Base-by-base conservation (phyloP, 2,329 filamentous ascomycete species). In the Leptographium lundbergii region DNA sequence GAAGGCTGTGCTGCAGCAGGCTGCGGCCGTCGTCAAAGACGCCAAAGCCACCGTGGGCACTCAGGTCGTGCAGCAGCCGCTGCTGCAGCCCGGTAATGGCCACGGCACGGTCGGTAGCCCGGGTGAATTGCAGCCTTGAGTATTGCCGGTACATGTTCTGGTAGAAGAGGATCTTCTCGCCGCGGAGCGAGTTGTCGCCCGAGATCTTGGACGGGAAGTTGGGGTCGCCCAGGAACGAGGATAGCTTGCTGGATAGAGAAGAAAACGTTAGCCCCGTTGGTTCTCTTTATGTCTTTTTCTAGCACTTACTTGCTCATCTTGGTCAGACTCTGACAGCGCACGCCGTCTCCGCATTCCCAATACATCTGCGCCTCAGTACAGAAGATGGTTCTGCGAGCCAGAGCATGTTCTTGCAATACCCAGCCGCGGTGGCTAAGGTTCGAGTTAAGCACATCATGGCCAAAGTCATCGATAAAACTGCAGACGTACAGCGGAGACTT, bases 401-500 rank as follows among this genome's bases (percentile, higher is more conserved):
- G 61, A 0, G 66, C 68, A n/a, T 68, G 64, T 59, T 75, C 73
- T 59, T 75, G 73, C 5, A 74, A 51, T 0, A 74, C 72, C 73
- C 73, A 75, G 0, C 69, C 73, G 3, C 73, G 65, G 6, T 59
- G 62, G 57, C 68, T 72, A 3, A 76, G 61, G 10, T 25, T 24
- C 1, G 61, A 17, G 0, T 68, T 63, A 0, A 68, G 54, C 1
- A 74, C 71, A 13, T 75, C 60, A 24, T 32, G 19, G 6, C 64
- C 52, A 60, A 74, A 74, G 60, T 73, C 62, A 56, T 73, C 71
- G 1, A 71, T 66, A 19, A 58, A 17, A n/a, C 63, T 47, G 32
- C 69, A 70, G 14, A 70, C 51, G 50, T 68, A 70, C 5, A 69
- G 54, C 1, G 64, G n/a, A 6, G 27, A 17, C n/a, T n/a, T 3